These are phyloP conservation scores for Stygiomarasmius scandens DNA, from an alignment of 1,284 basidiomycete species.

Conservation along the genomic window DNA sequence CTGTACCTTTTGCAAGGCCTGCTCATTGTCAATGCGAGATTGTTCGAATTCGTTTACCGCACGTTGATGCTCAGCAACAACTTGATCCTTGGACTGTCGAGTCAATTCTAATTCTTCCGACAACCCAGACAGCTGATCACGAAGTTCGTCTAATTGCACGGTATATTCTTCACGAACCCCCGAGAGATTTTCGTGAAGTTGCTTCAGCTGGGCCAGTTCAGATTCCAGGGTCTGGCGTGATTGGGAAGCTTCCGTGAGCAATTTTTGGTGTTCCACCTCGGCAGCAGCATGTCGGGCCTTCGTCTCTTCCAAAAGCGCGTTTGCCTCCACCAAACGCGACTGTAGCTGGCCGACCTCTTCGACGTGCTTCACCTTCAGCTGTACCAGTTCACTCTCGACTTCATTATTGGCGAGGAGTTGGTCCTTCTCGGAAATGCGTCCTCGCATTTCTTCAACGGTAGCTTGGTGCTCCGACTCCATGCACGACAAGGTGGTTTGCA, in stretches of 20 bases:
- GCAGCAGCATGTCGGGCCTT: slow-evolving; percentile 30
- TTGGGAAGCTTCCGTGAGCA: slow-evolving; percentile 12
- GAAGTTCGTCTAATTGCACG: slow-evolving; percentile 28
- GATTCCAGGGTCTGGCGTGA: slow-evolving; percentile 3
- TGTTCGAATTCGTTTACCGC: slow-evolving; percentile 27
- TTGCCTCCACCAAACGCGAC: slow-evolving; percentile 34
- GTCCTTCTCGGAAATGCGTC: slow-evolving; percentile 22
- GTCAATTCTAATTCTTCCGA: slow-evolving; percentile 24
- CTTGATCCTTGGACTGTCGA: slow-evolving; percentile 26
- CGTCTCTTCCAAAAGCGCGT: slow-evolving; percentile 36
- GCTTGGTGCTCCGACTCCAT: slow-evolving; percentile 18
- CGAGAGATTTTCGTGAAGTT: slow-evolving; percentile 6
- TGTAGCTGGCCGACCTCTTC: slow-evolving; percentile 42
- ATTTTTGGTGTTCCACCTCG: slow-evolving; percentile 18
- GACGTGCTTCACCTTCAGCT: slow-evolving; percentile 39
- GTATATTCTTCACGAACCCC: slow-evolving; percentile 23
- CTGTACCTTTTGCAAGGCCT: not conserved
- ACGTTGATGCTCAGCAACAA: slow-evolving; percentile 21
- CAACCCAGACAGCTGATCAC: slow-evolving; percentile 27
- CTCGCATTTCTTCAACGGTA: slow-evolving; percentile 26
- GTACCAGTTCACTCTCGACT: slow-evolving; percentile 32
- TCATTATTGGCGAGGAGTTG: slow-evolving; percentile 23
- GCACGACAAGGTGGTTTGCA: slow-evolving; percentile 24
- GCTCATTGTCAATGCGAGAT: not conserved
- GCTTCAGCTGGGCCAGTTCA: slow-evolving; percentile 6